Evolutionary conservation across 2,329 filamentous ascomycete genomes (phyloP).

Genomic region (Fusarium cyanostomum): DNA sequence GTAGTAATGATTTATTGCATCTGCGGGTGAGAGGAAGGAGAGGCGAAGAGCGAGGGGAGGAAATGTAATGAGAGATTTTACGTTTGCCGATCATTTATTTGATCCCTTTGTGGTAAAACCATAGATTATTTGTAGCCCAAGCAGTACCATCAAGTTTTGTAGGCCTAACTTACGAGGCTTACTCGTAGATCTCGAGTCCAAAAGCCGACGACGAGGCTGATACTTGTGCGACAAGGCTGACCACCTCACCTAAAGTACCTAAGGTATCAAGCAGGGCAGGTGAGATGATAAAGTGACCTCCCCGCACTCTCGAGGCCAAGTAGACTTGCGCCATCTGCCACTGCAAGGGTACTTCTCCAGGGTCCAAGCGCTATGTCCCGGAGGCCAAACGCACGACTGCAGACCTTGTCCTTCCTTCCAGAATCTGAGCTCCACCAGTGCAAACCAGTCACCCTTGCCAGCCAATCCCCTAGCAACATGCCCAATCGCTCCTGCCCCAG

Average conservation of each 20-base stretch:
- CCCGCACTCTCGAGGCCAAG: slow-evolving; percentile 28
- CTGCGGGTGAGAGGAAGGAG: neutral
- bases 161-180: too few species aligned
- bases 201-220: slow-evolving; percentile 24
- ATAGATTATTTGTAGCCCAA: neutral
- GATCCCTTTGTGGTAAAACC: neutral
- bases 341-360: slow-evolving; percentile 26
- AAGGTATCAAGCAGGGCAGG: neutral
- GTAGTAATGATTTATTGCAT: slow-evolving; percentile 40
- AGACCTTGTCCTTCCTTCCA: slow-evolving; percentile 32
- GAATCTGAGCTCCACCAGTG: slow-evolving; percentile 26
- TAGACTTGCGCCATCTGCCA: slow-evolving; percentile 21
- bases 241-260: neutral
- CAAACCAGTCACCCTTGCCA: slow-evolving; percentile 5
- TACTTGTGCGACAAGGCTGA: slow-evolving; percentile 31
- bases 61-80: slow-evolving; percentile 38
- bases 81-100: neutral
- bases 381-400: slow-evolving; percentile 7
- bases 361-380: slow-evolving; percentile 35
- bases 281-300: slow-evolving; percentile 33
- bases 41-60: slow-evolving; percentile 16
- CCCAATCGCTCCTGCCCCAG: slow-evolving; percentile 37
- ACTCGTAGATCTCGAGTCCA: slow-evolving; percentile 26
- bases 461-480: slow-evolving; percentile 28
- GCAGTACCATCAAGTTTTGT: neutral